Evolutionary conservation across 2,329 filamentous ascomycete genomes (phyloP), one percentile per base, ranked within the genome.

Genomic region (Sphaceloma murrayae): DNA sequence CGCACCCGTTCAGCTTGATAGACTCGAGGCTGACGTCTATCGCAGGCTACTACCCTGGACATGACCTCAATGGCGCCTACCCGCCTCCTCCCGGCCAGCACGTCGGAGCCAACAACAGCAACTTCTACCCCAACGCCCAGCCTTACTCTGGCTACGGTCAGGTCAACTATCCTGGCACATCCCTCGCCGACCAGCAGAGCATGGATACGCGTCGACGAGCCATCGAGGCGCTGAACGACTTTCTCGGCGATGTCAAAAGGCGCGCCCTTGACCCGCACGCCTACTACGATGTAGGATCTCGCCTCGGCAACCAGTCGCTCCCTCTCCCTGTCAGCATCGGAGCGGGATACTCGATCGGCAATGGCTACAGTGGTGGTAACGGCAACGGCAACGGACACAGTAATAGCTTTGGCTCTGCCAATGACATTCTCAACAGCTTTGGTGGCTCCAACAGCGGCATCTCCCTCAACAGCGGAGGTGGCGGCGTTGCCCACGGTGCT

Each of bases 241-340:
- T 96, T 68, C 94, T 96, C 53, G 85, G 84, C 53, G 86, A 85
- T 60, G 80, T 87, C 54, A 96, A 95, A 73, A 85, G 88, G 56
- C 83, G 87, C 58, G 80, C 87, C 55, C 83, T 96, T 53, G 86
- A 96, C 60, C 84, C 88, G 2, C 74, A 74, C 44, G 91, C 83
- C n/a, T 96, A 95, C 64, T 75, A 82, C 46, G 85, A 93, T 58
- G 87, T 98, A 52, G 87, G 87, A 54, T 85, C 91, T 60, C 82
- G 88, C 50, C 74, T 98, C 48, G 76, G 89, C 61, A 82, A 84
- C 50, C 65, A 80, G 74, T 58, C 77, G 65, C 60, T 74, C 44
- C 60, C 60, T 46, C 56, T 62, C 4, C 60, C 60, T 6, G 56
- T 61, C 45, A 51, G 49, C 38, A 55, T 52, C 30, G 58, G 58